Percentiles rank a stretch among this genome's conserved stretches.
phyloP scores from a whole-genome alignment of 768 basidiomycete species.

The Mrakia blollopis region DNA sequence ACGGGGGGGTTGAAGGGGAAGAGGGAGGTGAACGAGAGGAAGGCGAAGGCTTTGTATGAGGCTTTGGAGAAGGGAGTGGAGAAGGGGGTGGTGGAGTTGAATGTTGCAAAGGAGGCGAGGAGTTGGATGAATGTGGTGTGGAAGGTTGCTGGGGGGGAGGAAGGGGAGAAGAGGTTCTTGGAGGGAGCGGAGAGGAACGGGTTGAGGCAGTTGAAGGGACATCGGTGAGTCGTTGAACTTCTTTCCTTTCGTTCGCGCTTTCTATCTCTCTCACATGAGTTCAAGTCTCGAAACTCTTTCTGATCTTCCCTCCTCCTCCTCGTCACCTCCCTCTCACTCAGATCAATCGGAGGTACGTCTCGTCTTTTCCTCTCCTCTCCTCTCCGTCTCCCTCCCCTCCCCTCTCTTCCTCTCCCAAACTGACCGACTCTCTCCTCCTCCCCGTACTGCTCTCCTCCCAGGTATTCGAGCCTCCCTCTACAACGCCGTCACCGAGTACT shows the following conservation, averaged over 20 bases:
- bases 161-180: constrained; percentile 65
- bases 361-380: not conserved
- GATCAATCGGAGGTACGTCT: constrained; percentile 55
- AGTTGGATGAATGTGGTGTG: constrained; percentile 97
- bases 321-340: constrained; percentile 36
- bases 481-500: constrained; percentile 76
- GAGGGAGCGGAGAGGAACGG: constrained; percentile 70
- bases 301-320: not conserved
- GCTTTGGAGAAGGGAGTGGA: constrained; percentile 61
- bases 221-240: constrained; percentile 57
- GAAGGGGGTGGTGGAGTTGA: constrained; percentile 63
- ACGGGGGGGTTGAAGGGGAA: constrained; percentile 47
- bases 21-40: constrained; percentile 63
- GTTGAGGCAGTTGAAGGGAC: constrained; percentile 85
- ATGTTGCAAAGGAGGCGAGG: constrained; percentile 63
- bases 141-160: constrained; percentile 56
- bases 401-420: not conserved
- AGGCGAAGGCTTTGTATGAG: constrained; percentile 71
- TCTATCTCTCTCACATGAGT: not conserved
- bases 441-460: constrained; percentile 35
- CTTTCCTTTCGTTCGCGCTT: not conserved
- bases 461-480: constrained; percentile 82
- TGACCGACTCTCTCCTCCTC: not conserved
- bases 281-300: not conserved
- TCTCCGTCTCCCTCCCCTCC: constrained; percentile 33